Evolutionary conservation across 2,329 filamentous ascomycete species (phyloP).

Genomic region (Nothomitra cinnamomea): DNA sequence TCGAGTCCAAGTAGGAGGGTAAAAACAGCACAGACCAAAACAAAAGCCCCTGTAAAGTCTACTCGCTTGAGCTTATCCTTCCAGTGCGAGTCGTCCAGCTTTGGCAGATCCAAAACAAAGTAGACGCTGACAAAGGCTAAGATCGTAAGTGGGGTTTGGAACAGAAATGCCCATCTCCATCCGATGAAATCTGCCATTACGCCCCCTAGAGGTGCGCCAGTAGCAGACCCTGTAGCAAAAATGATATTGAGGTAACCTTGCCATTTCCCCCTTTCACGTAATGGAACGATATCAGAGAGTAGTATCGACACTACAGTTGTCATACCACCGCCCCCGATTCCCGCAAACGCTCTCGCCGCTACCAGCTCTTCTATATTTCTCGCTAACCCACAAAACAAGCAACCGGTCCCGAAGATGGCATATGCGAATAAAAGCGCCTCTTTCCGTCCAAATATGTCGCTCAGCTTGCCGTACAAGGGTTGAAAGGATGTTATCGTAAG

Average conservation of each 20-base stretch:
- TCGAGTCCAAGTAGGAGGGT: conserved; percentile 53
- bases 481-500: conserved; percentile 60
- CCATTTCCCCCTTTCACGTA: conserved; percentile 55
- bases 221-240: conserved; percentile 48
- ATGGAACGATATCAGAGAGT: conserved; percentile 51
- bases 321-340: conserved; percentile 56
- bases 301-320: conserved; percentile 52
- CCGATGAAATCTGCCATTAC: conserved; percentile 55
- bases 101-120: conserved; percentile 44
- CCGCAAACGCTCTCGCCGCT: conserved; percentile 42
- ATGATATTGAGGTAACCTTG: conserved; percentile 60
- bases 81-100: conserved; percentile 42
- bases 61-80: conserved; percentile 46
- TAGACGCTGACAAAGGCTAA: conserved; percentile 47
- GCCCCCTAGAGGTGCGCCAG: conserved; percentile 54
- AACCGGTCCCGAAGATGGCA: conserved; percentile 46
- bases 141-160: conserved; percentile 51
- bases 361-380: conserved; percentile 48
- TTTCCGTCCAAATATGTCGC: conserved; percentile 55
- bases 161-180: conserved; percentile 62
- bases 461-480: conserved; percentile 54
- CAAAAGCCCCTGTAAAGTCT: conserved; percentile 55
- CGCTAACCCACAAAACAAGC: conserved; percentile 44
- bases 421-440: conserved; percentile 47
- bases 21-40: conserved; percentile 48